A percentile compares a stretch with the other conserved stretches of the same genome.
These are phyloP conservation scores for Cornus florida DNA, from an alignment of 148 eudicot genomes.

Conservation along the genomic window DNA sequence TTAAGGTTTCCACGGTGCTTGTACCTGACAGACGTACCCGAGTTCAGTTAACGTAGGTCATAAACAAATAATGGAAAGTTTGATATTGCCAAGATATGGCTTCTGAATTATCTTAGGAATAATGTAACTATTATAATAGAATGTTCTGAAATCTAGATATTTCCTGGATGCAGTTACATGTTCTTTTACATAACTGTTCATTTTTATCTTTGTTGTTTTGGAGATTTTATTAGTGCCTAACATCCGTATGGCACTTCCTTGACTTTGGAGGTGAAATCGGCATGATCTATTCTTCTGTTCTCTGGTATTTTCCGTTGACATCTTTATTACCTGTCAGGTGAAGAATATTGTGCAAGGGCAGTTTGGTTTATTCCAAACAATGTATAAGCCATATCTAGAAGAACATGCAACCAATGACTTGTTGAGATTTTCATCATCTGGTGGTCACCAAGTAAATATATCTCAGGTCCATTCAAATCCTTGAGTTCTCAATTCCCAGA, in stretches of 20 bases:
- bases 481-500: not conserved
- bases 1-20: no score
- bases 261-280: not conserved
- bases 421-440: constrained; percentile 54
- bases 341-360: constrained; percentile 90
- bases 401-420: no score
- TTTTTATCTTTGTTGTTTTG: not conserved
- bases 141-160: not conserved
- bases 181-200: not conserved
- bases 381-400: constrained; percentile 81
- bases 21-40: no score
- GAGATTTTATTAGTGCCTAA: not conserved
- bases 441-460: constrained; percentile 38
- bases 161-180: not conserved
- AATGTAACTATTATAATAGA: not conserved
- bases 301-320: no score
- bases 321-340: constrained; percentile 67
- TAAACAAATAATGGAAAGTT: no score
- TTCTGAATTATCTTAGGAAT: not conserved
- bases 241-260: not conserved
- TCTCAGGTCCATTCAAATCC: constrained; percentile 55
- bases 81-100: not conserved
- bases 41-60: no score
- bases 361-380: constrained; percentile 60
- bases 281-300: not conserved